Evolutionary conservation across 106 monocot species (phyloP).

Genomic region (Dendrobium chrysotoxum): DNA sequence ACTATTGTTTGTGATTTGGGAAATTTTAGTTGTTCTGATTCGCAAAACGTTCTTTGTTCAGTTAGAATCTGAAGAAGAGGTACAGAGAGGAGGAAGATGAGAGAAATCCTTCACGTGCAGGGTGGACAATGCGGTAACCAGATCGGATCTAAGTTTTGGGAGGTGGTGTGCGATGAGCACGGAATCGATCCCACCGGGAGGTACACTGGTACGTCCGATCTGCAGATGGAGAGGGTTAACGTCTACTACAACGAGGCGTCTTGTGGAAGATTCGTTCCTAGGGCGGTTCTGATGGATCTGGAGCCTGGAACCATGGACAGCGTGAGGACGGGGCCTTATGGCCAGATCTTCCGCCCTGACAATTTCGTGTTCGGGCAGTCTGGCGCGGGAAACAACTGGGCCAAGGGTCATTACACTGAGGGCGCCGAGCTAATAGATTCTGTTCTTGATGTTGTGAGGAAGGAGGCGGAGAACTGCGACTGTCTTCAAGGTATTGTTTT

Average conservation of each 20-base stretch:
- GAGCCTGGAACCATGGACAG: constrained; percentile 22
- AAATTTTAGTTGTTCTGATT: neutral
- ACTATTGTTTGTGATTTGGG: too few relatives aligned
- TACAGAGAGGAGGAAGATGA: constrained; percentile 9
- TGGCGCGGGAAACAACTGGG: constrained; percentile 63
- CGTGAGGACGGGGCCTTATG: constrained; percentile 12
- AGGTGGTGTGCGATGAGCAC: constrained; percentile 24
- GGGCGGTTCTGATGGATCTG: constrained; percentile 22
- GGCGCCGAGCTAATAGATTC: constrained; percentile 73
- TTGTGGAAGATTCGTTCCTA: constrained; percentile 16
- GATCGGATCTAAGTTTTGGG: constrained; percentile 25
- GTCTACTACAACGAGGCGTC: constrained; percentile 21
- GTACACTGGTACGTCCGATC: constrained; percentile 6
- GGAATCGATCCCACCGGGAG: constrained; percentile 18
- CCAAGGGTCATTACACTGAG: constrained; percentile 66
- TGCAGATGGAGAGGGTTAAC: constrained; percentile 24
- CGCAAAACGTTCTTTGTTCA: neutral
- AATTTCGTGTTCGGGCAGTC: constrained; percentile 14
- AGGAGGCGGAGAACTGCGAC: constrained; percentile 72
- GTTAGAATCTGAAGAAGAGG: neutral
- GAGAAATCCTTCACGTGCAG: constrained; percentile 23
- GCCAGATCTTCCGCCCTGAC: constrained; percentile 12
- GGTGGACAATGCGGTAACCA: constrained; percentile 24
- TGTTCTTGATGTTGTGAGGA: constrained; percentile 74
- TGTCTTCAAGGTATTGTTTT: constrained; percentile 44